Evolutionary conservation across 2,329 filamentous ascomycete species (phyloP).

Genomic region (Truncatella angustata): DNA sequence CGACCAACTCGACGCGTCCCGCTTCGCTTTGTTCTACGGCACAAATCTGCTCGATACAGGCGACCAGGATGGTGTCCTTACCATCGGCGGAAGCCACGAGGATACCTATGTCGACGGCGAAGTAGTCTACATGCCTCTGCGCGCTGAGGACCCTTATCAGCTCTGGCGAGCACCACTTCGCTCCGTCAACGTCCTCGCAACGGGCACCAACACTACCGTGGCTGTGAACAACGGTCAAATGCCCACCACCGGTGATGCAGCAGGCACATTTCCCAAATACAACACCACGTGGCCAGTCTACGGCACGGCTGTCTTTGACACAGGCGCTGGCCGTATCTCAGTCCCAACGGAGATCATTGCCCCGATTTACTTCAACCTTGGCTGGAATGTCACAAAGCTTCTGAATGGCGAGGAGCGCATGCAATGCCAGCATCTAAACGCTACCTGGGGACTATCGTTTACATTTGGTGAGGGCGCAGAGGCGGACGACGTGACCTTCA

Average conservation of each 20-base stretch:
- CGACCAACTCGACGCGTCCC: conserved; percentile 27
- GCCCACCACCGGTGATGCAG: neutral
- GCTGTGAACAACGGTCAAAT: conserved; percentile 8
- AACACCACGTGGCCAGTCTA: conserved; percentile 4
- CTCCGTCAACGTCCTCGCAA: conserved; percentile 13
- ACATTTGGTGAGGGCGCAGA: conserved; percentile 21
- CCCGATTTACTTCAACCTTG: conserved; percentile 30
- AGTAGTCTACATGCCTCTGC: conserved; percentile 18
- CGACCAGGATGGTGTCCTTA: conserved; percentile 25
- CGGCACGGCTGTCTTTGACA: conserved; percentile 30
- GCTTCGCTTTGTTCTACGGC: conserved; percentile 31
- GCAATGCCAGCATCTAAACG: conserved; percentile 34
- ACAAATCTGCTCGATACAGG: conserved; percentile 15
- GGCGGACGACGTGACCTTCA: conserved; percentile 22
- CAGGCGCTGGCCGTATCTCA: conserved; percentile 25
- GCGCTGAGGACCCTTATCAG: conserved; percentile 18
- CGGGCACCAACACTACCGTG: conserved; percentile 9
- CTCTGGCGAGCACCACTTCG: conserved; percentile 29
- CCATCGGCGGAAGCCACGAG: conserved; percentile 31
- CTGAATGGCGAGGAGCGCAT: conserved; percentile 25
- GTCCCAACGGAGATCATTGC: conserved; percentile 24
- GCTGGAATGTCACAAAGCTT: conserved; percentile 33
- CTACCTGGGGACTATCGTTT: conserved; percentile 31
- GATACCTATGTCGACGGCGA: conserved; percentile 25
- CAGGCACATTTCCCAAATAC: neutral